A percentile compares a stretch with the other conserved stretches of the same genome.
Evolutionary conservation across 768 basidiomycete genomes (phyloP).

Genomic region (Holtermannia corniformis): DNA sequence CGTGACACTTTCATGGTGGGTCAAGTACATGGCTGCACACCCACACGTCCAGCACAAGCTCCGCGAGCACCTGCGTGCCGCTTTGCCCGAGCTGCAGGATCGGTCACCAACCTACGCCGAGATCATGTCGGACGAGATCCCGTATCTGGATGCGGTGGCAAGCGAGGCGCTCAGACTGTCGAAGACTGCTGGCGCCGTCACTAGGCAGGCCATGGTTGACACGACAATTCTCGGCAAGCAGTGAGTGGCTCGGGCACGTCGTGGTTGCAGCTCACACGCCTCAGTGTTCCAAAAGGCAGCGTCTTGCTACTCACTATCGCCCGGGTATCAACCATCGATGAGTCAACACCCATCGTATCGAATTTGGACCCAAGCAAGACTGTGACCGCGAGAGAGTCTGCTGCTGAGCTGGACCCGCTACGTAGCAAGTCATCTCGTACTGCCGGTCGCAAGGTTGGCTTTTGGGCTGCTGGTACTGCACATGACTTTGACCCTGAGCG

Average conservation of each 20-base stretch:
- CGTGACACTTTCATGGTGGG: constrained; percentile 25
- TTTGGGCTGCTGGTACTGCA: constrained; percentile 19
- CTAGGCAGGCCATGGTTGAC: constrained; percentile 25
- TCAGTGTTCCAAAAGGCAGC: constrained; percentile 23
- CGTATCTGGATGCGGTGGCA: constrained; percentile 35
- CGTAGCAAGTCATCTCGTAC: constrained; percentile 1
- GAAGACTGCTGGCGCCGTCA: constrained; percentile 21
- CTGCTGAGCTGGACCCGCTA: not conserved
- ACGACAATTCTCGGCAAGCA: constrained; percentile 24
- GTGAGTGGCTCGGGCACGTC: too few relatives aligned
- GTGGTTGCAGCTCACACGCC: not conserved
- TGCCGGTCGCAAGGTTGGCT: constrained; percentile 15
- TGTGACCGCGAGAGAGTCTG: not conserved
- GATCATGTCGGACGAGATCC: constrained; percentile 13
- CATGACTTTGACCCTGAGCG: constrained; percentile 26
- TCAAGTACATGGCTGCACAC: constrained; percentile 31
- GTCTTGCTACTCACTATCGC: constrained; percentile 13
- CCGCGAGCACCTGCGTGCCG: constrained; percentile 11
- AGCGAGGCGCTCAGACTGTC: constrained; percentile 27
- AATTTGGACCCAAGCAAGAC: not conserved
- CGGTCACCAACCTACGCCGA: constrained; percentile 22
- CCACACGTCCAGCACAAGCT: constrained; percentile 25
- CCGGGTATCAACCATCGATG: not conserved
- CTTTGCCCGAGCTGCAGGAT: constrained; percentile 15
- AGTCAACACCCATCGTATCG: not conserved